Conservation (phyloP, 495 filamentous ascomycete species). For the Trichoderma erinaceum region DNA sequence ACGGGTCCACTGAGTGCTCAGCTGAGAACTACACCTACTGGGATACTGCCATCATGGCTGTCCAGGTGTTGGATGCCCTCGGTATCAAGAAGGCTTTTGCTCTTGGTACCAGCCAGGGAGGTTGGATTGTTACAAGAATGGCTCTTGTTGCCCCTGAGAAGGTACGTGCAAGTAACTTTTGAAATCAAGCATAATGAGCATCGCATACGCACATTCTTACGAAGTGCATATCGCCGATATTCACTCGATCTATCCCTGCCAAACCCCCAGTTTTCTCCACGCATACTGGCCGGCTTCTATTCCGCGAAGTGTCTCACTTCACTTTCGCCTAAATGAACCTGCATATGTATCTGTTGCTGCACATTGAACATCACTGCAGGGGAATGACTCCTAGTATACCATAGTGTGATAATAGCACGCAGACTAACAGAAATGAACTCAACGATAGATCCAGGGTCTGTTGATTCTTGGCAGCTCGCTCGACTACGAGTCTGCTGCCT, state of each 20-base stretch:
- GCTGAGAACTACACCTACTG: slow-evolving; percentile 50
- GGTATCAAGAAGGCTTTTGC: slow-evolving; percentile 50
- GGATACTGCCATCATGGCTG: slow-evolving; percentile 45
- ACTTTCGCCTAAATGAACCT: not conserved
- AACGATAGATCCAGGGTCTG: slow-evolving; percentile 47
- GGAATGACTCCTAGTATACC: too few relatives aligned
- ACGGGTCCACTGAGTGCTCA: slow-evolving; percentile 40
- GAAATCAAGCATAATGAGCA: not conserved
- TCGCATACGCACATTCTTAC: not conserved
- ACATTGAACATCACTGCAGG: not conserved
- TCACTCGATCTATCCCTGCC: slow-evolving; percentile 2
- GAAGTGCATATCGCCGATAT: not conserved
- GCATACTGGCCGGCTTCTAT: not conserved
- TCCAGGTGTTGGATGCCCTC: slow-evolving; percentile 45
- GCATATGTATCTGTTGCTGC: not conserved
- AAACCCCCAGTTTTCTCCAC: not conserved
- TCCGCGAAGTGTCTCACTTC: not conserved
- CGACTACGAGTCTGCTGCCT: slow-evolving; percentile 52
- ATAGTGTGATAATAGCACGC: too few relatives aligned
- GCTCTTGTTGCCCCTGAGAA: slow-evolving; percentile 53
- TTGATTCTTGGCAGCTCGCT: slow-evolving; percentile 58
- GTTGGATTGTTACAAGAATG: slow-evolving; percentile 56
- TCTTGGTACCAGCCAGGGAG: slow-evolving; percentile 58
- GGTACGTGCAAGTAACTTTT: slow-evolving; percentile 24
- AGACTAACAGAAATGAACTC: not conserved